phyloP scores from a whole-genome alignment of 2,329 filamentous ascomycete genomes.

The Fusarium incarnatum region DNA sequence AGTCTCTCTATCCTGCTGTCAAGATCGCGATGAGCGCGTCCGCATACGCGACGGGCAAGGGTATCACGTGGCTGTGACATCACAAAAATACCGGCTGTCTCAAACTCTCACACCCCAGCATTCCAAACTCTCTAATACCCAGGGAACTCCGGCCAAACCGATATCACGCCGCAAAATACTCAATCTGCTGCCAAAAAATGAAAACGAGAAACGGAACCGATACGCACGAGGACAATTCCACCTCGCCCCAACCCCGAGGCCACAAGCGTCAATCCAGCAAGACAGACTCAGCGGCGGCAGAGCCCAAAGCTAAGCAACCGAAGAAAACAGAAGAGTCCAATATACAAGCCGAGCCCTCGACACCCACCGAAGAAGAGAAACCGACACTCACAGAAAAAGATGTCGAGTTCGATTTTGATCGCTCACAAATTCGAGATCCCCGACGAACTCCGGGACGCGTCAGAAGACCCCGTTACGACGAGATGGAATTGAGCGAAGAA shows the following conservation, averaged over 20 bases:
- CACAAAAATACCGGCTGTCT: no score
- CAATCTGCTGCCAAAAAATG: background rate
- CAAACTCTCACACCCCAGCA: no score
- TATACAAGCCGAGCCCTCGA: background rate
- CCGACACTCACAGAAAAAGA: slow-evolving; percentile 15
- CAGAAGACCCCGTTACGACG: background rate
- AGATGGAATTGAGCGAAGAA: slow-evolving; percentile 8
- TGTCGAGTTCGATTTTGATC: slow-evolving; percentile 34
- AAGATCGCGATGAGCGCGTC: background rate
- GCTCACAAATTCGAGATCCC: slow-evolving; percentile 21
- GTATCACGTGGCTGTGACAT: background rate
- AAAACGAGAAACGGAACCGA: slow-evolving; percentile 15
- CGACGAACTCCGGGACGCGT: slow-evolving; percentile 32
- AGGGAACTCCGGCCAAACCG: no score
- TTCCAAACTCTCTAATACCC: no score
- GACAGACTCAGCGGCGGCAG: background rate
- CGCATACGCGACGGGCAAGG: background rate
- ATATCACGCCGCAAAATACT: no score
- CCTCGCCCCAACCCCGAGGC: background rate
- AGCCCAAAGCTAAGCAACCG: slow-evolving; percentile 11
- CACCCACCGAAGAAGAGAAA: background rate
- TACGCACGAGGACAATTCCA: background rate
- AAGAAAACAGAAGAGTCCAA: background rate
- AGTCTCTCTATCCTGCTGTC: background rate
- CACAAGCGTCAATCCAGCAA: slow-evolving; percentile 15